phyloP scores from a whole-genome alignment of 139 green algal genomes.

The Tetraselmis chui region DNA sequence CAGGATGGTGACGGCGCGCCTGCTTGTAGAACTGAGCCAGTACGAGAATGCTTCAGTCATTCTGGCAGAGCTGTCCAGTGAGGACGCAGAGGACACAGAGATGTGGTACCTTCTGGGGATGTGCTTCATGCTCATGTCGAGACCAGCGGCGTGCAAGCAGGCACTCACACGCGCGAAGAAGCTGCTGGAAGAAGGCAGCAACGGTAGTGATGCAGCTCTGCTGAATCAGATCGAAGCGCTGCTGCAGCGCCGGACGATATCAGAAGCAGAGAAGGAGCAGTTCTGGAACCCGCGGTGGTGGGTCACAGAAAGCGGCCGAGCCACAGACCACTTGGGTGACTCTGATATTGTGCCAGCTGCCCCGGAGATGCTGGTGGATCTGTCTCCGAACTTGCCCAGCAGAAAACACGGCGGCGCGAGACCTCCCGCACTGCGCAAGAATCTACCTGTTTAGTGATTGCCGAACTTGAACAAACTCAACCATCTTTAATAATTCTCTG shows the following conservation, averaged over 20 bases:
- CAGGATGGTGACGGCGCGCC: conserved; percentile 11
- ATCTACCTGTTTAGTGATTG: not conserved
- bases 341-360: not conserved
- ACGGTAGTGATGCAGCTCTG: conserved; percentile 4
- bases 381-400: not conserved
- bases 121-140: conserved; percentile 5
- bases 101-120: conserved; percentile 18
- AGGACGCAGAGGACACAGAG: conserved; percentile 19
- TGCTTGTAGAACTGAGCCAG: conserved; percentile 14
- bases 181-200: conserved; percentile 1
- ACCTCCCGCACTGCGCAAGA: not conserved
- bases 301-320: not conserved
- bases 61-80: conserved; percentile 6
- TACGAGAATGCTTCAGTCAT: conserved; percentile 6
- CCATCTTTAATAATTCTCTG: not conserved
- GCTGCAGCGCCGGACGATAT: not conserved
- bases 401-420: not conserved
- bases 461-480: not conserved
- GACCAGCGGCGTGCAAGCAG: not conserved
- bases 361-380: not conserved
- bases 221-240: conserved; percentile 12
- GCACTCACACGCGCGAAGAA: conserved; percentile 3
- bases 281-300: conserved; percentile 18
- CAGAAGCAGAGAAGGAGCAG: conserved; percentile 9
- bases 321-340: not conserved